A percentile compares a stretch with the other conserved stretches of the same genome.
phyloP scores from a whole-genome alignment of 495 filamentous ascomycete genomes.

The Astrothelium macrocarpum region DNA sequence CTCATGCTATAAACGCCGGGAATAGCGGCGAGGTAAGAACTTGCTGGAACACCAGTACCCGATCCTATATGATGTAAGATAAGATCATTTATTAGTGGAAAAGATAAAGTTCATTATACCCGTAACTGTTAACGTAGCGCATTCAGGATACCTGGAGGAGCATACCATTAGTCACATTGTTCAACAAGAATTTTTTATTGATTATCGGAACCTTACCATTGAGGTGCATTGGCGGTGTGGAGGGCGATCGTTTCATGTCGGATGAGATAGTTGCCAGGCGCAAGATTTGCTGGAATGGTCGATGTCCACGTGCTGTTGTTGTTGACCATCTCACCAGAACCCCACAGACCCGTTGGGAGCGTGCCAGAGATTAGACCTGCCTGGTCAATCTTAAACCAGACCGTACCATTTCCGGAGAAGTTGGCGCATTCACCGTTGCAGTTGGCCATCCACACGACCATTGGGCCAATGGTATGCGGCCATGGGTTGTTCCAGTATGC shows the following conservation, averaged over 20 bases:
- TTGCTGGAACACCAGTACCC: slow-evolving; percentile 38
- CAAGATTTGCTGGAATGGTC: slow-evolving; percentile 55
- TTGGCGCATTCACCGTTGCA: slow-evolving; percentile 58
- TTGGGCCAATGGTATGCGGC: slow-evolving; percentile 58
- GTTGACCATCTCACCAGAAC: slow-evolving; percentile 52
- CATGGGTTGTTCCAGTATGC: slow-evolving; percentile 47
- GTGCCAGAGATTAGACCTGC: slow-evolving; percentile 47
- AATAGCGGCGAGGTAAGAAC: slow-evolving; percentile 11
- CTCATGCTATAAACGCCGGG: slow-evolving; percentile 2
- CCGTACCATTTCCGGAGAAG: slow-evolving; percentile 51
- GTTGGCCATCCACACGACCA: slow-evolving; percentile 65
- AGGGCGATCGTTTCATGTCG: slow-evolving; percentile 75
- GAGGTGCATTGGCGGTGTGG: slow-evolving; percentile 42
- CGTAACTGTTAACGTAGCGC: slow-evolving; percentile 66
- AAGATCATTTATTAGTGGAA: too few species aligned
- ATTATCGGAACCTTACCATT: not conserved
- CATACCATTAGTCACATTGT: slow-evolving; percentile 37
- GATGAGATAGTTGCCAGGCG: slow-evolving; percentile 64
- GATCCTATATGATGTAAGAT: too few species aligned
- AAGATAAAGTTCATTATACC: too few species aligned
- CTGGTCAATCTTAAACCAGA: slow-evolving; percentile 70
- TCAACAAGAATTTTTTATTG: not conserved
- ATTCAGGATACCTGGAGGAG: slow-evolving; percentile 76
- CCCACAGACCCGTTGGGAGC: slow-evolving; percentile 51
- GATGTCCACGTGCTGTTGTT: slow-evolving; percentile 63